Base-by-base conservation (phyloP, 2,329 filamentous ascomycete genomes). In the Microdochium bolleyi region DNA sequence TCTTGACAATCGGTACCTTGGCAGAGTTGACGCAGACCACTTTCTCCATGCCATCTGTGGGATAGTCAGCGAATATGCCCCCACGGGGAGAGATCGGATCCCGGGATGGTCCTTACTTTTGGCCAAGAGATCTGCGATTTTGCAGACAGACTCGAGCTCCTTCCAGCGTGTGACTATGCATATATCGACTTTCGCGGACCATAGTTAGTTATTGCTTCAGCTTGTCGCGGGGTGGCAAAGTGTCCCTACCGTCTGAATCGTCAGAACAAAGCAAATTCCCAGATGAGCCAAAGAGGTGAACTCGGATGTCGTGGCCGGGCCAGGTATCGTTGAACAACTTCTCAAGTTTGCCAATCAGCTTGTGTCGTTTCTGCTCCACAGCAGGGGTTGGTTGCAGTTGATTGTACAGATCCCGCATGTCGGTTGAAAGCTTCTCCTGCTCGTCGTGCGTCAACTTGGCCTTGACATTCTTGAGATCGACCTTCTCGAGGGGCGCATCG, bases 1-100 rank as follows among this genome's bases (percentile, higher is more conserved):
- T 89, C 74, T 97, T 97, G 61, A 99, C 94, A 64, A 99, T 99
- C 3, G 94, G 92, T 14, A 99, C 94, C 70, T 96, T 97, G 55
- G 94, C 94, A 44, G 88, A 89, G 25, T 90, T 90, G 51, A 97
- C 90, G 67, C 94, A 99, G 24, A 96, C 88, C 1, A 99, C 91
- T 63, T 89, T 89, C 68, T 97, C 82, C 94, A 99, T 99, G 38
- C 92, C 92, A 73, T 90, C 92, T 96, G 62, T 46, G n/a, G 16
- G 22, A 46, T 19, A 30, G 41, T 46, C 19, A 46, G 21, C 41
- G 19, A 21, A 16, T 16, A 16, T 19, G 3, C 2, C 19, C 8
- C 5, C 13, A 19, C 3, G 14, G 16, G 41, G 4, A 11, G 19
- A 46, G 22, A 5, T 11, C 5, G 7, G 22, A 8, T 4, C 9